phyloP scores from a whole-genome alignment of 2,329 filamentous ascomycete genomes.

The Cladosporium sphaerospermum region DNA sequence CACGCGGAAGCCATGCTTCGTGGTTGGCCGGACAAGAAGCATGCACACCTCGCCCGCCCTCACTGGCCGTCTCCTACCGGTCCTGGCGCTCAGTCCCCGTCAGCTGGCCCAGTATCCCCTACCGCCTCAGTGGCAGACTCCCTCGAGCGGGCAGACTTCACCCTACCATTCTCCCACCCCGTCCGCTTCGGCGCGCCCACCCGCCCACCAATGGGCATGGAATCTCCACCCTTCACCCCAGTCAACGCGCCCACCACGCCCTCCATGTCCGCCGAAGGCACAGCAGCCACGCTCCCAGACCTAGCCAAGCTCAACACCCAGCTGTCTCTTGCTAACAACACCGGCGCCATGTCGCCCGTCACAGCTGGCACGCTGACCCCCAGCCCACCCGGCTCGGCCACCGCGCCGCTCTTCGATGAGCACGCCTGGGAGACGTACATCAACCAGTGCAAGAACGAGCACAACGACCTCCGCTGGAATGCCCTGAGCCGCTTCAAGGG shows the following conservation, averaged over 20 bases:
- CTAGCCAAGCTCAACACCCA: constrained; percentile 17
- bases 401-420: constrained; percentile 20
- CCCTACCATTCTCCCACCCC: constrained; percentile 2
- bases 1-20: constrained; percentile 28
- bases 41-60: constrained; percentile 3
- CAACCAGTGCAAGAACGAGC: constrained; percentile 25
- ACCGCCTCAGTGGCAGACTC: constrained; percentile 5
- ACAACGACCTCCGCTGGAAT: constrained; percentile 33
- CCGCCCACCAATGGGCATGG: constrained; percentile 19
- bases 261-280: constrained; percentile 8
- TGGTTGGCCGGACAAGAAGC: constrained; percentile 26
- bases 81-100: constrained; percentile 11
- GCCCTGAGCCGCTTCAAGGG: constrained; percentile 41
- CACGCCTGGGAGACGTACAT: constrained; percentile 28
- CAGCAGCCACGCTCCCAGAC: constrained; percentile 13
- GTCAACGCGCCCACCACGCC: constrained; percentile 18
- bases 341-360: constrained; percentile 6
- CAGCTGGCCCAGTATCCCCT: constrained; percentile 13
- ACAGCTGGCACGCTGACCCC: constrained; percentile 11
- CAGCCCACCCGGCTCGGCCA: constrained; percentile 3
- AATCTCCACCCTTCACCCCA: constrained; percentile 29
- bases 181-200: neutral
- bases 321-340: constrained; percentile 12
- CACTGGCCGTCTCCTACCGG: constrained; percentile 16
- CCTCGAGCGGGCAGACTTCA: constrained; percentile 3